A percentile compares a stretch with the other conserved stretches of the same genome.
Conservation (phyloP, 2,329 filamentous ascomycete species). For the Pyricularia sp. region DNA sequence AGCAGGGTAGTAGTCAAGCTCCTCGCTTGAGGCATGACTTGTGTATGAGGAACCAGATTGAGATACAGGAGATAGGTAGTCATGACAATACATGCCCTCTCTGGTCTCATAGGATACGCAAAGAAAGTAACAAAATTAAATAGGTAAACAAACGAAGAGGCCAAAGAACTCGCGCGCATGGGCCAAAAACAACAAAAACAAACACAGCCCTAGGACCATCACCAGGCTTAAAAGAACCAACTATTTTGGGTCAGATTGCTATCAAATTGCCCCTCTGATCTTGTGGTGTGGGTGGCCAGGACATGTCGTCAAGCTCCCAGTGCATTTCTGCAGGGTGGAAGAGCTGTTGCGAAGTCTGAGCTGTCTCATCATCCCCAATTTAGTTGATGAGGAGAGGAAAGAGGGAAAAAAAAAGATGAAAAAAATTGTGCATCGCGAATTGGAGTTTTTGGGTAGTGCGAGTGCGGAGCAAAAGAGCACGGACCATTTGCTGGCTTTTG, state of each 20-base stretch:
- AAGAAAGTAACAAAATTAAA: background rate
- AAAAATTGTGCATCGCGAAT: constrained; percentile 2
- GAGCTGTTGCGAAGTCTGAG: constrained; percentile 44
- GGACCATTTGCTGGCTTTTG: background rate
- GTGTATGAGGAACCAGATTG: background rate
- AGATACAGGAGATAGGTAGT: background rate
- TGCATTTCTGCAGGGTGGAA: constrained; percentile 29
- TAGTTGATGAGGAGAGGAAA: constrained; percentile 59
- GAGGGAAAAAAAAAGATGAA: constrained; percentile 14
- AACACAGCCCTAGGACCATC: background rate
- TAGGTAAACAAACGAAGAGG: background rate
- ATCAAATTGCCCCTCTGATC: constrained; percentile 51
- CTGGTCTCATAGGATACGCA: background rate
- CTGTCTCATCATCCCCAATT: constrained; percentile 70
- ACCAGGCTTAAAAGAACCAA: constrained; percentile 27
- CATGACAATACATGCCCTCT: background rate
- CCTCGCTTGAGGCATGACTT: background rate
- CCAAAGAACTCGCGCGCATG: background rate
- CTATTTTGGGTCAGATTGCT: constrained; percentile 48
- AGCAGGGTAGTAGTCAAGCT: background rate
- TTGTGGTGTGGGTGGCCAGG: constrained; percentile 53
- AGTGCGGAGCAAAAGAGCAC: background rate
- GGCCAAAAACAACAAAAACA: background rate
- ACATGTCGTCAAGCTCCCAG: constrained; percentile 57
- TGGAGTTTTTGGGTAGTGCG: background rate